These are phyloP conservation scores for Yarrowia divulgata DNA, from an alignment of 805 yeast genomes.

Conservation along the genomic window DNA sequence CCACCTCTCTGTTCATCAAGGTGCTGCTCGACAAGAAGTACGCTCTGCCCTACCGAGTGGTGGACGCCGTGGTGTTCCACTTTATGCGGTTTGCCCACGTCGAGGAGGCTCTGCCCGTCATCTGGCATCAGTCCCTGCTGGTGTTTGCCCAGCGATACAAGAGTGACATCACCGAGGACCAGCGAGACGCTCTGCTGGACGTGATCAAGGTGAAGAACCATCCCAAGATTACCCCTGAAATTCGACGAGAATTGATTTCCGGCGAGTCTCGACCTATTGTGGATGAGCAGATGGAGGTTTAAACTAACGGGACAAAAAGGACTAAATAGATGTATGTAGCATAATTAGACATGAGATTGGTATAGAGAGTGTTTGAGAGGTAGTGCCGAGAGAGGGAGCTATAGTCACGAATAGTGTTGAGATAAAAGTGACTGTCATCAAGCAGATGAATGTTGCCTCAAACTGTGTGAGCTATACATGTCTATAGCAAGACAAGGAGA, in stretches of 20 bases:
- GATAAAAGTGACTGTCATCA: too few species aligned
- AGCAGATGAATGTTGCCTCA: too few species aligned
- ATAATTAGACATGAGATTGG: neutral
- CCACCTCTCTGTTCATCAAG: conserved; percentile 88
- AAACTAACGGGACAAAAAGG: conserved; percentile 9
- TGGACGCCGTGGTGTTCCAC: conserved; percentile 92
- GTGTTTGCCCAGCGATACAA: conserved; percentile 96
- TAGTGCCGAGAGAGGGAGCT: too few species aligned
- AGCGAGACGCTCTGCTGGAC: conserved; percentile 90
- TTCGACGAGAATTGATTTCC: conserved; percentile 89
- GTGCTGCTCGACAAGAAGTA: conserved; percentile 91
- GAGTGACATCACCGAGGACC: conserved; percentile 98
- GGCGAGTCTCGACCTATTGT: conserved; percentile 57
- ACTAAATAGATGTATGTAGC: conserved; percentile 8
- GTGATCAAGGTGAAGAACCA: conserved; percentile 91
- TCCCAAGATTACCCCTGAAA: conserved; percentile 88
- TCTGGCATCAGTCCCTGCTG: conserved; percentile 96
- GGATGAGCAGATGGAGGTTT: conserved; percentile 42
- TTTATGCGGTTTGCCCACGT: conserved; percentile 74
- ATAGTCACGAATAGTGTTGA: too few species aligned
- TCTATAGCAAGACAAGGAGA: too few species aligned
- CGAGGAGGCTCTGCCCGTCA: conserved; percentile 77
- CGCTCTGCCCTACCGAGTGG: conserved; percentile 95
- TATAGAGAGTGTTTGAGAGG: too few species aligned
- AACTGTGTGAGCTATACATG: too few species aligned